phyloP scores from a whole-genome alignment of 2,329 filamentous ascomycete genomes.

The Fusarium buharicum region DNA sequence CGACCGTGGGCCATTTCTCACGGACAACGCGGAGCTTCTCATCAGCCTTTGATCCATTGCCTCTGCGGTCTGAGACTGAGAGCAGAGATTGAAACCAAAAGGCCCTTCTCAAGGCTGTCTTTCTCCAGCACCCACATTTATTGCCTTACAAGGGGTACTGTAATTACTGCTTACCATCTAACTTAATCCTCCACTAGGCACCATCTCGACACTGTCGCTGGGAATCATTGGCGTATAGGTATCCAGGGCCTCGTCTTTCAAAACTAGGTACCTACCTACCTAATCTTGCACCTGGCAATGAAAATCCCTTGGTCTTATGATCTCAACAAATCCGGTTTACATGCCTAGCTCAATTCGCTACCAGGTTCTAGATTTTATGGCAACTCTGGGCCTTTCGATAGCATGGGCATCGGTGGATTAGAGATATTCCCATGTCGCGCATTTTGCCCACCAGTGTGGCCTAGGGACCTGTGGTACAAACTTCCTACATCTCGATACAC shows the following conservation, averaged over 20 bases:
- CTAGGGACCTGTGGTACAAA: slow-evolving; percentile 20
- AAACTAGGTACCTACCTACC: neutral
- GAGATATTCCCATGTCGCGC: slow-evolving; percentile 18
- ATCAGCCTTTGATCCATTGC: slow-evolving; percentile 13
- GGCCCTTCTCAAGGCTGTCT: slow-evolving; percentile 5
- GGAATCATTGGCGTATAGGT: neutral
- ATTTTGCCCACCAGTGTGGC: slow-evolving; percentile 23
- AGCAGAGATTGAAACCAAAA: neutral
- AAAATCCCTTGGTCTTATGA: neutral
- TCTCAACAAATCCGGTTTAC: neutral
- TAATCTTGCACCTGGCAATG: neutral
- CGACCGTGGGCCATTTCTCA: slow-evolving; percentile 12
- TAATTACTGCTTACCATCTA: slow-evolving; percentile 31
- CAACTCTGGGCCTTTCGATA: slow-evolving; percentile 17
- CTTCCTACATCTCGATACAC: slow-evolving; percentile 19
- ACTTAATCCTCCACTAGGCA: too few species aligned
- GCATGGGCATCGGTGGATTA: slow-evolving; percentile 16
- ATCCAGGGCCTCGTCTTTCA: neutral
- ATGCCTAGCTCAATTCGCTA: neutral
- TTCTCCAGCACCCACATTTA: slow-evolving; percentile 17
- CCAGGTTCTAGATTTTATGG: neutral
- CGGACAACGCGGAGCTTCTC: slow-evolving; percentile 10
- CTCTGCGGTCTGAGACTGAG: slow-evolving; percentile 3
- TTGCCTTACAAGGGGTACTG: slow-evolving; percentile 30
- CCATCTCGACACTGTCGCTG: slow-evolving; percentile 7